phyloP scores from a whole-genome alignment of 164 flowering plant species.

The Vitis cinerea region DNA sequence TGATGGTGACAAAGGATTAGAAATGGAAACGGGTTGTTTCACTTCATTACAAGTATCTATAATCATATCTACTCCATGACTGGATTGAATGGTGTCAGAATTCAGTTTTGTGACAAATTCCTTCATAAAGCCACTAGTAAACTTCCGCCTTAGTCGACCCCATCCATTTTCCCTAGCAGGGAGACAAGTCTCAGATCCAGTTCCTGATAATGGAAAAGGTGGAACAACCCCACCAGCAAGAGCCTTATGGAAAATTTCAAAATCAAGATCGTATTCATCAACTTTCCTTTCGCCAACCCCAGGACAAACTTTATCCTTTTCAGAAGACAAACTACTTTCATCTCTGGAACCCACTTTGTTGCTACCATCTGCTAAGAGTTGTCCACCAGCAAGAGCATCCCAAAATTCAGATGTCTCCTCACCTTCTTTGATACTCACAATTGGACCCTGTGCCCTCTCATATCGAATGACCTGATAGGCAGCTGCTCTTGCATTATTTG shows the following conservation, averaged over 20 bases:
- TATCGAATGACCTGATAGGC: slow-evolving; percentile 75
- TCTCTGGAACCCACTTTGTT: slow-evolving; percentile 11
- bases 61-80: slow-evolving; percentile 15
- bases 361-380: slow-evolving; percentile 24
- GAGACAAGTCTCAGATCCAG: slow-evolving; percentile 54
- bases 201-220: slow-evolving; percentile 47
- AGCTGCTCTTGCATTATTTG: slow-evolving; percentile 51
- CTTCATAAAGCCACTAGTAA: slow-evolving; percentile 55
- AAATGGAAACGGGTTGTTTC: slow-evolving; percentile 17
- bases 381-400: slow-evolving; percentile 50
- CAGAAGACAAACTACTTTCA: slow-evolving; percentile 2
- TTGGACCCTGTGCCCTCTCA: slow-evolving; percentile 64
- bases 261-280: slow-evolving; percentile 61
- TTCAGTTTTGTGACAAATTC: slow-evolving; percentile 39
- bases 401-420: slow-evolving; percentile 69
- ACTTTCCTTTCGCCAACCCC: slow-evolving; percentile 46
- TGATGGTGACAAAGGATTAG: slow-evolving; percentile 24
- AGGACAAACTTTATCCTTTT: slow-evolving; percentile 10
- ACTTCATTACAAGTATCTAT: slow-evolving; percentile 23
- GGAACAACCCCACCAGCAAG: slow-evolving; percentile 75
- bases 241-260: slow-evolving; percentile 64
- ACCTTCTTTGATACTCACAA: slow-evolving; percentile 57
- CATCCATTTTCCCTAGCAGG: slow-evolving; percentile 76
- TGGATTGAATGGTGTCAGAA: slow-evolving; percentile 13
- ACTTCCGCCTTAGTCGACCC: slow-evolving; percentile 55